phyloP scores from a whole-genome alignment of 805 yeast genomes.

The Sugiyamaella americana region DNA sequence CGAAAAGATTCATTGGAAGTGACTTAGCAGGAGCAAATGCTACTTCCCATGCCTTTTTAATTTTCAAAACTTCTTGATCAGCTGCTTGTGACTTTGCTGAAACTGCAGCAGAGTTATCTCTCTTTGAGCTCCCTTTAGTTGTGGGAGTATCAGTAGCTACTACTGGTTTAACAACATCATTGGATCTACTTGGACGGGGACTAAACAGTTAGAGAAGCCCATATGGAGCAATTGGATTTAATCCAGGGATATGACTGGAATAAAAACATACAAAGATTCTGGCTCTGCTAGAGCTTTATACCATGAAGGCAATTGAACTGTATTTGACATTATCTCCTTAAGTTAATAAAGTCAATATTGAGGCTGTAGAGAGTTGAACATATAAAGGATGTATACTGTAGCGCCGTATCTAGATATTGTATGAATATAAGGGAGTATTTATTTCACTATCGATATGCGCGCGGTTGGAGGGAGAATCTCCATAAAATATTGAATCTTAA shows the following conservation, averaged over 20 bases:
- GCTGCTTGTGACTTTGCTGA: constrained; percentile 1
- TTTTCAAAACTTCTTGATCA: constrained; percentile 22
- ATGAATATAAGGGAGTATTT: too few relatives aligned
- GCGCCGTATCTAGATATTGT: too few relatives aligned
- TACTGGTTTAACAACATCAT: neutral
- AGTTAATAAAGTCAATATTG: too few relatives aligned
- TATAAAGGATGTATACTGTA: too few relatives aligned
- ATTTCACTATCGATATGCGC: too few relatives aligned
- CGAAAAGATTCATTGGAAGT: constrained; percentile 83
- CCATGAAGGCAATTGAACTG: constrained; percentile 3
- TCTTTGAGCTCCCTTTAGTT: neutral
- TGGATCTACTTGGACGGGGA: neutral
- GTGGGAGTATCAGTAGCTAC: neutral
- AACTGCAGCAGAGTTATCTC: neutral
- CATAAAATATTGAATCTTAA: too few relatives aligned
- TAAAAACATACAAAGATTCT: neutral
- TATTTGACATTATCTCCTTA: too few relatives aligned
- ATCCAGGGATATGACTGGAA: too few relatives aligned
- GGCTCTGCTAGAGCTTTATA: constrained; percentile 1
- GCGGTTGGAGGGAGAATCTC: too few relatives aligned
- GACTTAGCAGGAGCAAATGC: constrained; percentile 77
- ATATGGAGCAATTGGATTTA: too few relatives aligned
- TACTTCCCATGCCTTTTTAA: constrained; percentile 75
- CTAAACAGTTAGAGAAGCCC: too few relatives aligned
- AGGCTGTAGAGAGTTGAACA: too few relatives aligned